A percentile compares a stretch with the other conserved stretches of the same genome.
Evolutionary conservation across 371 early-diverging fungal species (phyloP).

Genomic region (Parasitella parasitica): DNA sequence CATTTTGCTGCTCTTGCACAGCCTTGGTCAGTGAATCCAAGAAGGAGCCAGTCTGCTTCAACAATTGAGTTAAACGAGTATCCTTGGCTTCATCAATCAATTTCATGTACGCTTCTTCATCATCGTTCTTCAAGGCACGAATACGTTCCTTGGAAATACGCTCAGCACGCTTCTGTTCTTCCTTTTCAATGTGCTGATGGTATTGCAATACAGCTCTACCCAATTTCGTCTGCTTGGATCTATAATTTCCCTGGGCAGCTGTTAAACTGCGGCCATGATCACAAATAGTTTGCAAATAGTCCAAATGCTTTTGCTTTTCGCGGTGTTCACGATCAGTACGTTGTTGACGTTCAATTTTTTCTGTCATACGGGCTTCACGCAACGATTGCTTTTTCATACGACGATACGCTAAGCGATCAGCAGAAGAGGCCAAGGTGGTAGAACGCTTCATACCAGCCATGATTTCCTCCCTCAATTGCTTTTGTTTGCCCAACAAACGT

Average conservation of each 20-base stretch:
- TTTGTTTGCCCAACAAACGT: conserved; percentile 75
- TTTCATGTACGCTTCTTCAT: conserved; percentile 96
- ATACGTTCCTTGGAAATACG: conserved; percentile 92
- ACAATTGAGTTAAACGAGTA: conserved; percentile 88
- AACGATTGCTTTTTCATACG: conserved; percentile 88
- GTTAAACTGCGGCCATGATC: conserved; percentile 79
- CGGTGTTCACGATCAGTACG: conserved; percentile 84
- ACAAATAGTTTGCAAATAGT: conserved; percentile 74
- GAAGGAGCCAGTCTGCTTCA: conserved; percentile 89
- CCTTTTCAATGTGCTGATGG: conserved; percentile 86
- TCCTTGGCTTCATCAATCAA: conserved; percentile 95
- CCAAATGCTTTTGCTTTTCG: conserved; percentile 82
- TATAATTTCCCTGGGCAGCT: conserved; percentile 61
- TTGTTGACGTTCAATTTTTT: conserved; percentile 87
- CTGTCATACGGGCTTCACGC: conserved; percentile 89
- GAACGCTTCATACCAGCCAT: conserved; percentile 62
- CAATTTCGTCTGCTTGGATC: conserved; percentile 57
- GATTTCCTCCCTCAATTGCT: conserved; percentile 79
- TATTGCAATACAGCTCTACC: conserved; percentile 79
- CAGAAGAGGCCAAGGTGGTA: conserved; percentile 77
- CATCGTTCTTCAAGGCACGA: conserved; percentile 89
- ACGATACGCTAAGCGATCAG: conserved; percentile 78
- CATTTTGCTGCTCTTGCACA: conserved; percentile 73
- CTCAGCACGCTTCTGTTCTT: conserved; percentile 86
- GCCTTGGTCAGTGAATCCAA: conserved; percentile 78